phyloP scores from a whole-genome alignment of 2,329 filamentous ascomycete genomes.

The Venturia nashicola region DNA sequence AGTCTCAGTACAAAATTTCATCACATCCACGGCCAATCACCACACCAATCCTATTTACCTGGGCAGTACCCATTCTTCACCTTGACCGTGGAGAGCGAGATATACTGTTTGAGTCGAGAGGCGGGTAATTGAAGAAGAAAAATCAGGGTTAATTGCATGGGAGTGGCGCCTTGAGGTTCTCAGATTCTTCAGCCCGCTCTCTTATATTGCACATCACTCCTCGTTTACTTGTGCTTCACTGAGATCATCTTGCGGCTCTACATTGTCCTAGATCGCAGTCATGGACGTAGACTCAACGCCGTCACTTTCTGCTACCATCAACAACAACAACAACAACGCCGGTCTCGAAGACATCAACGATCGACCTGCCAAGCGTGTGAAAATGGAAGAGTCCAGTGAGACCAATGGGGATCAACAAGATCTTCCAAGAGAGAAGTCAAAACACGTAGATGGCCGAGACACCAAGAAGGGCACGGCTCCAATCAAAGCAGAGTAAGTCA shows the following conservation, averaged over 20 bases:
- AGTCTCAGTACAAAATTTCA: not conserved
- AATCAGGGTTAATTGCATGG: not conserved
- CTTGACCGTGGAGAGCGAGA: not conserved
- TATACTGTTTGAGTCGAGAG: not conserved
- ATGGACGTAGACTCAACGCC: not conserved
- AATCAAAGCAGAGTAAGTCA: slow-evolving; percentile 58
- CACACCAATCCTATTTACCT: too few species aligned
- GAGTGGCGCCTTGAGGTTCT: not conserved
- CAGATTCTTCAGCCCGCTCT: not conserved
- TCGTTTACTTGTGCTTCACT: not conserved
- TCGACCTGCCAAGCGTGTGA: slow-evolving; percentile 21
- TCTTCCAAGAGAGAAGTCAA: slow-evolving; percentile 15
- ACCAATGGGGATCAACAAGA: slow-evolving; percentile 3
- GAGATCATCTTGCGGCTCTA: not conserved
- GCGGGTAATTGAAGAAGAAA: not conserved
- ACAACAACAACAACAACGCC: not conserved
- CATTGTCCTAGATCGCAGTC: not conserved
- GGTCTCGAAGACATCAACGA: not conserved
- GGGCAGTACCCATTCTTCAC: not conserved
- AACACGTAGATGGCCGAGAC: not conserved
- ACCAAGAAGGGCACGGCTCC: slow-evolving; percentile 46
- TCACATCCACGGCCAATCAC: not conserved
- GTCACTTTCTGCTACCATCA: not conserved
- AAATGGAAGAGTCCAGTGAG: slow-evolving; percentile 20
- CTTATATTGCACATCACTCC: not conserved